Conservation (phyloP, 805 yeast genomes). For the Ogataea neopini region DNA sequence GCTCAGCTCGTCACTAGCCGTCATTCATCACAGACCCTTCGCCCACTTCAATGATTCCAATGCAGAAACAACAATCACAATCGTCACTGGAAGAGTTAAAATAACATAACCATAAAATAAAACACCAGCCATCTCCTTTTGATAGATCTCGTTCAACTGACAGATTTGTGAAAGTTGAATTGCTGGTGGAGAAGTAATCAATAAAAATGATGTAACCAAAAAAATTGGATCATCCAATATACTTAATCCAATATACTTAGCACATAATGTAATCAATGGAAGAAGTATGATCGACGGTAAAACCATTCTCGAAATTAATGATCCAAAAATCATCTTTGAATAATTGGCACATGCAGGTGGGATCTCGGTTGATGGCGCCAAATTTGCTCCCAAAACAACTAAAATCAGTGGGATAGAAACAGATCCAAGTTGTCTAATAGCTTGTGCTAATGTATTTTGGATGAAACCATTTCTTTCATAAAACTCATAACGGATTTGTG, state of each 20-base stretch:
- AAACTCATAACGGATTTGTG: constrained; percentile 55
- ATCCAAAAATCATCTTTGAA: constrained; percentile 62
- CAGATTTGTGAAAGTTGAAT: constrained; percentile 81
- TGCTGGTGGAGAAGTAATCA: constrained; percentile 82
- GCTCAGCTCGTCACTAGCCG: no score
- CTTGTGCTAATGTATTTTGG: constrained; percentile 62
- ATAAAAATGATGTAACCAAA: constrained; percentile 69
- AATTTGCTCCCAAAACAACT: constrained; percentile 76
- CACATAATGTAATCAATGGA: constrained; percentile 65
- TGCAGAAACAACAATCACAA: constrained; percentile 66
- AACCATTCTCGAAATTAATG: constrained; percentile 76
- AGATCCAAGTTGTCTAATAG: constrained; percentile 66
- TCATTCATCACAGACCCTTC: constrained; percentile 9
- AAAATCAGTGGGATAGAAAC: constrained; percentile 78
- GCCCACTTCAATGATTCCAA: constrained; percentile 52
- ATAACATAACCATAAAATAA: constrained; percentile 82
- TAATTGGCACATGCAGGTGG: constrained; percentile 68
- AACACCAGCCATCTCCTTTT: constrained; percentile 81
- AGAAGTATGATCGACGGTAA: constrained; percentile 67
- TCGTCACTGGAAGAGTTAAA: constrained; percentile 74
- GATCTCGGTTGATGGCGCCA: constrained; percentile 65
- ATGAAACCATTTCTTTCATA: constrained; percentile 61
- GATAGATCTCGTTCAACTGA: constrained; percentile 71
- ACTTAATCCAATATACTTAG: constrained; percentile 62
- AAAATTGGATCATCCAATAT: constrained; percentile 82